Evolutionary conservation across 331 rosid genomes (phyloP).

Genomic region (Phaseolus coccineus): DNA sequence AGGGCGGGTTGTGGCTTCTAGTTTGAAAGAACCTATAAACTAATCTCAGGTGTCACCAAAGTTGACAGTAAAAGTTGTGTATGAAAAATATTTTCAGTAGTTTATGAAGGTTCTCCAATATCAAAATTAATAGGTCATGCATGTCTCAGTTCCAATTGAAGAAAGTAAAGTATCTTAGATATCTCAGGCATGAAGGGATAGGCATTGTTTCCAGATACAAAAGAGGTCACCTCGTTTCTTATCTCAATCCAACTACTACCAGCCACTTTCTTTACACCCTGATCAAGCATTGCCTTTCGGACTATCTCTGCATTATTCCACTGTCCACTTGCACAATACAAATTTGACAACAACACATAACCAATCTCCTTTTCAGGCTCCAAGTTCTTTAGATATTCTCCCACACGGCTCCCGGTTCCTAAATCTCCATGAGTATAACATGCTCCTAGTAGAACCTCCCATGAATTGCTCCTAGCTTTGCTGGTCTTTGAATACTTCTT

Average conservation of each 20-base stretch:
- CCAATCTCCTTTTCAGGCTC: constrained; percentile 68
- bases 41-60: not conserved
- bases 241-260: constrained; percentile 94
- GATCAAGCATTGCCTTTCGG: constrained; percentile 70
- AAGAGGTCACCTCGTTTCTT: constrained; percentile 62
- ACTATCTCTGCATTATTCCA: constrained; percentile 87
- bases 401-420: constrained; percentile 54
- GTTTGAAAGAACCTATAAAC: not conserved
- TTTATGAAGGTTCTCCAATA: constrained; percentile 33
- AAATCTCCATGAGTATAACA: constrained; percentile 64
- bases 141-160: constrained; percentile 71
- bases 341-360: constrained; percentile 73
- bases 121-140: constrained; percentile 48
- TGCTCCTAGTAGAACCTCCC: constrained; percentile 74
- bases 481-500: constrained; percentile 48
- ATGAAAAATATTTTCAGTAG: constrained; percentile 1
- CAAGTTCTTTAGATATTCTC: constrained; percentile 57
- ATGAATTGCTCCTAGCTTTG: constrained; percentile 43
- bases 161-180: constrained; percentile 48
- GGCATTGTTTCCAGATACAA: constrained; percentile 72
- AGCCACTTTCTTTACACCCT: constrained; percentile 81
- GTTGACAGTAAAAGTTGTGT: not conserved
- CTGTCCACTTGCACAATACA: constrained; percentile 71
- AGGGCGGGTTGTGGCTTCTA: not conserved
- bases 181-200: constrained; percentile 51